Percentiles rank a stretch among this genome's conserved stretches.
These are phyloP conservation scores for Mycena latifolia DNA, from an alignment of 768 basidiomycete genomes.

Conservation along the genomic window DNA sequence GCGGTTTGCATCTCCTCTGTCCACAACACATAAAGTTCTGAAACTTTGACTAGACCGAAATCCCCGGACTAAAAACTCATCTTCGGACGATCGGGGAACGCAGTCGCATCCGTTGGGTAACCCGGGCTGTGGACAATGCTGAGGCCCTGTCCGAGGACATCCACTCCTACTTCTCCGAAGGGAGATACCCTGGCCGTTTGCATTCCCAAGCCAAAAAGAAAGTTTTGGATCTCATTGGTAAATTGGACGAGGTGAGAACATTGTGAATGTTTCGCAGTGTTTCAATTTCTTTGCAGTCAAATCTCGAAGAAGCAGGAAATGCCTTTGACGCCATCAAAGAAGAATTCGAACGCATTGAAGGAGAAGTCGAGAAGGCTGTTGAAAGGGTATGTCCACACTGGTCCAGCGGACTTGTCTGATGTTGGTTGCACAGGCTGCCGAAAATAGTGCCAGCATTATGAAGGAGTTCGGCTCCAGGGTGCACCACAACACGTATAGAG, in stretches of 20 bases:
- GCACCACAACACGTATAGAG: slow-evolving; percentile 12
- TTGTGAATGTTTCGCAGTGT: too few relatives aligned
- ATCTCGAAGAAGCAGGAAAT: neutral
- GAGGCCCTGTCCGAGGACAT: neutral
- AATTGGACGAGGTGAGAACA: neutral
- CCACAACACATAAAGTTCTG: neutral
- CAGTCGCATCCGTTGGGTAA: slow-evolving; percentile 3
- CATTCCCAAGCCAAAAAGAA: neutral
- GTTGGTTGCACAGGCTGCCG: slow-evolving; percentile 12
- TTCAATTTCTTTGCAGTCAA: neutral
- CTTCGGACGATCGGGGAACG: neutral
- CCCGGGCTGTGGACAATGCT: neutral
- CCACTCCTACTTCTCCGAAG: slow-evolving; percentile 13
- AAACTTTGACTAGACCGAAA: slow-evolving; percentile 11
- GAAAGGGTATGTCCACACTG: too few relatives aligned
- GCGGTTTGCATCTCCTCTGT: neutral
- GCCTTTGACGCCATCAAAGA: neutral
- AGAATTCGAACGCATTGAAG: neutral
- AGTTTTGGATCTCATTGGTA: neutral
- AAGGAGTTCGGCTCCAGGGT: neutral
- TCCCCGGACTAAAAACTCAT: neutral
- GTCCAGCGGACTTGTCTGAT: too few relatives aligned
- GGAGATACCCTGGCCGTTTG: neutral
- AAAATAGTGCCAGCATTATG: too few relatives aligned
- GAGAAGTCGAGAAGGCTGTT: neutral